Evolutionary conservation across 768 basidiomycete genomes (phyloP), one percentile per base, ranked within the genome.

Genomic region (Mycena crocata): DNA sequence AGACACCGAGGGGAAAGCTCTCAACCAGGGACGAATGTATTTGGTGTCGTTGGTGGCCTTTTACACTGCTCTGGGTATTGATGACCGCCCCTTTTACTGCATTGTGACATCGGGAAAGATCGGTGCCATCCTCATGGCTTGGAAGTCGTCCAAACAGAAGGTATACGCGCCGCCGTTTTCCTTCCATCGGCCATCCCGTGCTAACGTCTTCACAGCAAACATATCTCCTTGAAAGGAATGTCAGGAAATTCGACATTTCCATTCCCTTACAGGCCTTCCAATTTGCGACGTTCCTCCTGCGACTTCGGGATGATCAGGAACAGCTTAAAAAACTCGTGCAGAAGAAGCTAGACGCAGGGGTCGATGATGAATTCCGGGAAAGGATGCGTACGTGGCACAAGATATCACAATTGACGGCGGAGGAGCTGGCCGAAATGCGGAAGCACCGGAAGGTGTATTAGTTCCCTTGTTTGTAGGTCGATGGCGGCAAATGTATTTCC

Each of bases 61-160:
- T 23, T 66, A 60, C 46, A 28, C 51, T 3, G 51, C 57, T 15
- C 44, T 66, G 12, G 58, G 52, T 28, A 56, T 66, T 24, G 58
- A 37, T n/a, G 52, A 66, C 17, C 21, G 28, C 26, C 57, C 64
- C 17, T 66, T 66, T 34, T 66, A 54, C 32, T 34, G 50, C 24
- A 34, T 66, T 13, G 50, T 59, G 2, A 66, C 64, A 0, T 21
- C 40, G 4, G 64, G 57, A 0, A 54, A 34, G 6, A 2, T 28
- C 21, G 42, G 64, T 7, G 31, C 51, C 14, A 24, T 66, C 21
- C 40, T 66, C 30, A 59, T 59, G 50, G 57, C 40, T 4, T 66
- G 64, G 57, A 66, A 54, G 32, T 66, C 64, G 1, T 34, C 48
- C 3, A 44, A 44, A 35, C 28, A 13, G 1, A 15, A 37, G 14